phyloP scores from a whole-genome alignment of 1,139 yeast genomes.

The Blastobotrys ciferrii region DNA sequence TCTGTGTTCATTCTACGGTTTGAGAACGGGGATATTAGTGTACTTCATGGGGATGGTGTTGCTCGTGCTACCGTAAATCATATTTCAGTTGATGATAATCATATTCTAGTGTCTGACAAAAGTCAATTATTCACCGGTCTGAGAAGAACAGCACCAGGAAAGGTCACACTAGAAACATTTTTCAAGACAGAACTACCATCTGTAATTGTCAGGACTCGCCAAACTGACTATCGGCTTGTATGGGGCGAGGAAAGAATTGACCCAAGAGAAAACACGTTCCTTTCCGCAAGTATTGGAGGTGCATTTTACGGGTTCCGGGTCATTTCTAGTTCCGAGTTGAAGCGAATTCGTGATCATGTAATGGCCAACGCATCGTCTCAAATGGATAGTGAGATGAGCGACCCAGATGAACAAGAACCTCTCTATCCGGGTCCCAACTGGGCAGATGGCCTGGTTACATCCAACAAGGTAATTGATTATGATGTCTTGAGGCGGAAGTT shows the following conservation, averaged over 20 bases:
- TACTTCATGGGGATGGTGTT: slow-evolving; percentile 17
- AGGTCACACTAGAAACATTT: slow-evolving; percentile 10
- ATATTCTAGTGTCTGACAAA: slow-evolving; percentile 21
- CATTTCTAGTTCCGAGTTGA: background rate
- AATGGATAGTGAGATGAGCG: background rate
- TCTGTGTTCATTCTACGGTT: slow-evolving; percentile 17
- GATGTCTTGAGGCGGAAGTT: background rate
- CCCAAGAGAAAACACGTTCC: background rate
- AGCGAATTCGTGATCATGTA: background rate
- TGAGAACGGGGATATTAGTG: slow-evolving; percentile 7
- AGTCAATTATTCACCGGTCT: slow-evolving; percentile 17
- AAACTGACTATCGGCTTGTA: slow-evolving; percentile 5
- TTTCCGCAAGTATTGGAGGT: slow-evolving; percentile 18
- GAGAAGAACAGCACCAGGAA: slow-evolving; percentile 6
- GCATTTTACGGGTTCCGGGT: slow-evolving; percentile 15
- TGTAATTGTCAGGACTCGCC: slow-evolving; percentile 10
- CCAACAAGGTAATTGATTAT: background rate
- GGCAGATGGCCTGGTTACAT: background rate
- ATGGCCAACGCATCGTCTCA: background rate
- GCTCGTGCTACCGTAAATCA: slow-evolving; percentile 18
- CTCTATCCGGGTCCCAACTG: slow-evolving; percentile 7
- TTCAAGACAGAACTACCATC: slow-evolving; percentile 18
- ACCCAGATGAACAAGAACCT: background rate
- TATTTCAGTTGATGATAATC: slow-evolving; percentile 13
- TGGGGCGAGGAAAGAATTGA: slow-evolving; percentile 11